phyloP scores from a whole-genome alignment of 768 basidiomycete genomes.

The Hericium alpestre region DNA sequence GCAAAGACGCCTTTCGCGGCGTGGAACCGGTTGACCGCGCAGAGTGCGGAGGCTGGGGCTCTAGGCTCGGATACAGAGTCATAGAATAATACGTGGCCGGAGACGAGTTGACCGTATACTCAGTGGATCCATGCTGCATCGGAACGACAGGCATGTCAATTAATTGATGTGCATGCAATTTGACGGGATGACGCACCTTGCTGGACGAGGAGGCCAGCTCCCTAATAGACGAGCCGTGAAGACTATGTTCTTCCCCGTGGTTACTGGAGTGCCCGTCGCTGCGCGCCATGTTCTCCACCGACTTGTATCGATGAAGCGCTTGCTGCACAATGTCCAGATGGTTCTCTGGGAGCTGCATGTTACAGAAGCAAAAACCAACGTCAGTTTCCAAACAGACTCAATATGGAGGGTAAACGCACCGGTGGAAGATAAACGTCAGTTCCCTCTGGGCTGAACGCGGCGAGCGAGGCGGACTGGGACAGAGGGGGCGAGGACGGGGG shows the following conservation, averaged over 20 bases:
- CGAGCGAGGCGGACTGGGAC: constrained; percentile 10
- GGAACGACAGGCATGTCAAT: background rate
- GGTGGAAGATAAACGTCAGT: constrained; percentile 20
- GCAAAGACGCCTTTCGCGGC: background rate
- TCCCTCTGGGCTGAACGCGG: background rate
- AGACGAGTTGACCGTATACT: background rate
- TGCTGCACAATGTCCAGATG: background rate
- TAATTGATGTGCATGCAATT: background rate
- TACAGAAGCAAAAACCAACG: too few relatives aligned
- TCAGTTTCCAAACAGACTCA: too few relatives aligned
- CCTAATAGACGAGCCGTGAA: background rate
- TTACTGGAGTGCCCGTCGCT: too few relatives aligned
- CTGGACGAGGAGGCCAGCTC: background rate
- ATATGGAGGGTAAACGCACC: constrained; percentile 13
- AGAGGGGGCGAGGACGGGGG: constrained; percentile 9
- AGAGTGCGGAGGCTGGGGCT: background rate
- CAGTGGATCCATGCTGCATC: background rate
- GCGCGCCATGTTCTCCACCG: background rate
- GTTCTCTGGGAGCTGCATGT: background rate
- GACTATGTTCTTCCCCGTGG: background rate
- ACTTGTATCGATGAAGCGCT: background rate
- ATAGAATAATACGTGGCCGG: background rate
- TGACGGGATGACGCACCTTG: background rate
- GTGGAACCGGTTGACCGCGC: background rate
- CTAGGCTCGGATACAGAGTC: background rate